Evolutionary conservation across 2,329 filamentous ascomycete genomes (phyloP).

Genomic region (Drechslerella stenobrocha): DNA sequence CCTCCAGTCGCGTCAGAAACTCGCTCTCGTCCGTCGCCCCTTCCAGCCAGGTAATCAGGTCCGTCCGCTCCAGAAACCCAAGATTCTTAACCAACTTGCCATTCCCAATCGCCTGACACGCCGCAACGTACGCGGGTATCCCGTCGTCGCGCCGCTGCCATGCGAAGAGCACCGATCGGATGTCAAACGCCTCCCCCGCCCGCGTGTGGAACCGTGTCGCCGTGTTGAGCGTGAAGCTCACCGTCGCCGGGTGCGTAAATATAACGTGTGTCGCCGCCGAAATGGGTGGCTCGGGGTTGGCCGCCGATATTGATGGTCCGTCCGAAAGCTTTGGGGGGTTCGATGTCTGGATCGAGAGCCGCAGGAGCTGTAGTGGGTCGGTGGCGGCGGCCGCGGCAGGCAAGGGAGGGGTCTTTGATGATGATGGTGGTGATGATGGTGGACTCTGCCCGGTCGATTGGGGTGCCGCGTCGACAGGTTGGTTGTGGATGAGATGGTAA

Average conservation of each 20-base stretch:
- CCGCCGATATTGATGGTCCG: slow-evolving; percentile 66
- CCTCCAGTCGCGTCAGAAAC: slow-evolving; percentile 77
- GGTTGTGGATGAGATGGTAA: too few relatives aligned
- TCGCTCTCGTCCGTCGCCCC: slow-evolving; percentile 88
- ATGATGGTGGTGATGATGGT: background rate
- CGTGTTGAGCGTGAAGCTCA: slow-evolving; percentile 69
- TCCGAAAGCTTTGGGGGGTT: slow-evolving; percentile 73
- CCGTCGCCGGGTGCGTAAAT: slow-evolving; percentile 67
- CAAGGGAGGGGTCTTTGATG: background rate
- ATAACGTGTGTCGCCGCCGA: slow-evolving; percentile 72
- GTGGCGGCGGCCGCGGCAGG: slow-evolving; percentile 54
- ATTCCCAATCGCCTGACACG: slow-evolving; percentile 65
- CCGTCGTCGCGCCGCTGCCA: slow-evolving; percentile 91
- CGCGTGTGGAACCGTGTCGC: slow-evolving; percentile 86
- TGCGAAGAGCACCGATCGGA: slow-evolving; percentile 94
- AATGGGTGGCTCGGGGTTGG: slow-evolving; percentile 53
- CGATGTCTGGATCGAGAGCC: slow-evolving; percentile 74
- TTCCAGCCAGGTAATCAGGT: slow-evolving; percentile 90
- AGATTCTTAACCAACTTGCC: slow-evolving; percentile 76
- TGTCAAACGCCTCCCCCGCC: slow-evolving; percentile 71
- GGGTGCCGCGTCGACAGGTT: too few relatives aligned
- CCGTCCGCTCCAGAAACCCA: slow-evolving; percentile 85
- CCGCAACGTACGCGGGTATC: slow-evolving; percentile 87
- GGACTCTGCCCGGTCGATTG: background rate
- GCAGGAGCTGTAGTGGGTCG: slow-evolving; percentile 74